Evolutionary conservation across 129 eudicot species (phyloP).

Genomic region (Escallonia herrerae): DNA sequence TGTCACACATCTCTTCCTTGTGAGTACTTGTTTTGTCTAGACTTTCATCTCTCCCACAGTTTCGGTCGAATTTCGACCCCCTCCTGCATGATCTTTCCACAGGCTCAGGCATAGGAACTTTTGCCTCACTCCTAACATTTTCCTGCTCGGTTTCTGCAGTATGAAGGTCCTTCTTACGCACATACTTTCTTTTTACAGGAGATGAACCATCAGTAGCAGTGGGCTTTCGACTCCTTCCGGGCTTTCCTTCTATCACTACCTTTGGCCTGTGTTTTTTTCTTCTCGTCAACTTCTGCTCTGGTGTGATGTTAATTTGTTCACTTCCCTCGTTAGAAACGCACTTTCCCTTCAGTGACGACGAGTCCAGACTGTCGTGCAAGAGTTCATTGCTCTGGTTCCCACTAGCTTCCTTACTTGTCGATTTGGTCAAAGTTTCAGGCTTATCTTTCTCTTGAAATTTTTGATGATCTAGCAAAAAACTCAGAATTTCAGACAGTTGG

Average conservation of each 20-base stretch:
- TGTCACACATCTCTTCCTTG: too few relatives aligned
- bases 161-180: too few relatives aligned
- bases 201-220: constrained; percentile 6
- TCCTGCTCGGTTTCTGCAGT: too few relatives aligned
- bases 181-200: too few relatives aligned
- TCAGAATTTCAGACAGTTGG: constrained; percentile 21
- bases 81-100: too few relatives aligned
- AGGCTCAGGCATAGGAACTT: too few relatives aligned
- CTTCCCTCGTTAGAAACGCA: constrained; percentile 23
- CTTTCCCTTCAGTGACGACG: constrained; percentile 35
- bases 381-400: constrained; percentile 26
- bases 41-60: too few relatives aligned
- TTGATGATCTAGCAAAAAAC: constrained; percentile 13
- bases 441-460: constrained; percentile 24
- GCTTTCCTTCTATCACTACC: constrained; percentile 77
- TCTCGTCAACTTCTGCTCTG: constrained; percentile 57
- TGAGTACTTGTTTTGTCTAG: too few relatives aligned
- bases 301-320: constrained; percentile 56
- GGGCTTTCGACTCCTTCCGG: constrained; percentile 47
- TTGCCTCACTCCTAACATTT: too few relatives aligned
- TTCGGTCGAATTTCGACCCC: too few relatives aligned
- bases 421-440: constrained; percentile 10
- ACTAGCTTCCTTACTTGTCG: constrained; percentile 15
- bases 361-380: constrained; percentile 22
- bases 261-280: constrained; percentile 82